Percentiles rank a stretch among this genome's conserved stretches.
Evolutionary conservation across 2,329 filamentous ascomycete genomes (phyloP).

Genomic region (Aulographum hederae): DNA sequence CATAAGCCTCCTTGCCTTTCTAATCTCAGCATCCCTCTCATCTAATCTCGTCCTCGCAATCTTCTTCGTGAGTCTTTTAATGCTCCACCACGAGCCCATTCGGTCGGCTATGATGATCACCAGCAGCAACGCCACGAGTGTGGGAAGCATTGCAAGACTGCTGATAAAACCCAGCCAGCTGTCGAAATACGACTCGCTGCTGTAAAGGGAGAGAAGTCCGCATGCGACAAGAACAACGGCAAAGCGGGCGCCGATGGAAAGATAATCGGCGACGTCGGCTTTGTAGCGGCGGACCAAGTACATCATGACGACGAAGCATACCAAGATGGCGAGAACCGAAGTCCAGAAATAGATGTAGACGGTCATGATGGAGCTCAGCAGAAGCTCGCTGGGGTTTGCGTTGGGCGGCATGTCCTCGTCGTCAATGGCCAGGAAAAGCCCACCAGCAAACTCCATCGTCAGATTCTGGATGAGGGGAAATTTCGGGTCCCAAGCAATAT

Average conservation of each 20-base stretch:
- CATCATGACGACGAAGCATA: slow-evolving; percentile 1
- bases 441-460: neutral
- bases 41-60: no score
- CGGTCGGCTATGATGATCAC: no score
- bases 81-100: no score
- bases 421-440: slow-evolving; percentile 1
- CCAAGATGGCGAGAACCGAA: neutral
- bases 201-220: neutral
- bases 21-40: no score
- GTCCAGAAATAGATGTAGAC: slow-evolving; percentile 2
- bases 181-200: neutral
- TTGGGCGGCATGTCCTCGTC: neutral
- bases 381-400: neutral
- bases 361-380: neutral
- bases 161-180: slow-evolving; percentile 1
- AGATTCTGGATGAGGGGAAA: slow-evolving; percentile 1
- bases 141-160: slow-evolving; percentile 1
- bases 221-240: neutral
- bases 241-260: slow-evolving; percentile 1
- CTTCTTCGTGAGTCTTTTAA: no score
- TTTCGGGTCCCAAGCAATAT: neutral
- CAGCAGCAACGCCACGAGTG: slow-evolving; percentile 1
- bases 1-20: no score
- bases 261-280: slow-evolving; percentile 1
- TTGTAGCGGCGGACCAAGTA: slow-evolving; percentile 2